phyloP scores from a whole-genome alignment of 768 basidiomycete species.

The Mycena filopes region DNA sequence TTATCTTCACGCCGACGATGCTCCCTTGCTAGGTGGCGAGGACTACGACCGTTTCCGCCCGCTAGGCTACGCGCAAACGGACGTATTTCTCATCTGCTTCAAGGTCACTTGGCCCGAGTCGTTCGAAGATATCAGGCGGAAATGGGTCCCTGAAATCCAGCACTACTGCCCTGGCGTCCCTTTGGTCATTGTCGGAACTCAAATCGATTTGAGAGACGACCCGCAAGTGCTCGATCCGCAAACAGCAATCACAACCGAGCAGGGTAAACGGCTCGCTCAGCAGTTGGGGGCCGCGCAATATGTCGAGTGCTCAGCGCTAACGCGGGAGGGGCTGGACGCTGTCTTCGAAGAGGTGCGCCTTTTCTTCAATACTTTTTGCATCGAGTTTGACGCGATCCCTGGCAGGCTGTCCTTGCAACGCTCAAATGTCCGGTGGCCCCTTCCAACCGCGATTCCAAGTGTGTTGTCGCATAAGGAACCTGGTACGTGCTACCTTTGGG shows the following conservation, averaged over 20 bases:
- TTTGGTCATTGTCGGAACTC: slow-evolving; percentile 98
- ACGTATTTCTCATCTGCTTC: slow-evolving; percentile 99
- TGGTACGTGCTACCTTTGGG: no score
- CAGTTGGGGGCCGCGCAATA: slow-evolving; percentile 99
- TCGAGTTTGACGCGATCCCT: no score
- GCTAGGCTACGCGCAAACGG: slow-evolving; percentile 99
- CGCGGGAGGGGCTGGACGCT: slow-evolving; percentile 99
- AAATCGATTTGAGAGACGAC: slow-evolving; percentile 97
- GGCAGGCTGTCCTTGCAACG: no score
- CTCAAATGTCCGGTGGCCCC: no score
- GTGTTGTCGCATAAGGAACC: no score
- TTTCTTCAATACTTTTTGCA: neutral
- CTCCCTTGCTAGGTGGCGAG: slow-evolving; percentile 84
- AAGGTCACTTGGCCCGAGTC: slow-evolving; percentile 98
- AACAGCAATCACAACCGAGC: slow-evolving; percentile 91
- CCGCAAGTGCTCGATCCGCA: slow-evolving; percentile 89
- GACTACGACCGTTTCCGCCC: slow-evolving; percentile 99
- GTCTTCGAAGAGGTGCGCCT: slow-evolving; percentile 97
- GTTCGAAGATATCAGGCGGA: slow-evolving; percentile 99
- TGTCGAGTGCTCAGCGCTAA: slow-evolving; percentile 98
- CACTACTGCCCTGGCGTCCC: slow-evolving; percentile 99
- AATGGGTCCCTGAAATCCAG: slow-evolving; percentile 99
- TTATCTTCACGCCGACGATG: slow-evolving; percentile 14
- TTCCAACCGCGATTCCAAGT: no score
- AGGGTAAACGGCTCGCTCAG: slow-evolving; percentile 92